These are phyloP conservation scores for Ogataea pilisensis DNA, from an alignment of 805 yeast species.

Conservation along the genomic window DNA sequence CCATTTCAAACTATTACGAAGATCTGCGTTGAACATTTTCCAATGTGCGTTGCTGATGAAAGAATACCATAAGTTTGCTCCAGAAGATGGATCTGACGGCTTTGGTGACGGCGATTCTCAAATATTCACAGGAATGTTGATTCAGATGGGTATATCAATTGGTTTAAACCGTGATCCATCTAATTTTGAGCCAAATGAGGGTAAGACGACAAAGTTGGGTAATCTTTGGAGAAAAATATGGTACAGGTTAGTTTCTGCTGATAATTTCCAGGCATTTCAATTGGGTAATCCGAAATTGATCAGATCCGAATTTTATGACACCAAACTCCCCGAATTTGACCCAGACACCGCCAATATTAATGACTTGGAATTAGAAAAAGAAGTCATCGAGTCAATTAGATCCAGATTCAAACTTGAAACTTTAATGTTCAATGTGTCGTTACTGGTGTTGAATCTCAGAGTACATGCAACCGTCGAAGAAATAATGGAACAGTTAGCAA, in stretches of 20 bases:
- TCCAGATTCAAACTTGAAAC: conserved; percentile 30
- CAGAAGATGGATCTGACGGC: conserved; percentile 52
- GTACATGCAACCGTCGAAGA: conserved; percentile 34
- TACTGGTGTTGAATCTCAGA: conserved; percentile 37
- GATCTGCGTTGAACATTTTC: conserved; percentile 46
- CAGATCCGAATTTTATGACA: conserved; percentile 42
- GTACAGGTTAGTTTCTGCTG: conserved; percentile 46
- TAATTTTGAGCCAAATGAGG: conserved; percentile 31
- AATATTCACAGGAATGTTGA: conserved; percentile 49
- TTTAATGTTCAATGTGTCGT: conserved; percentile 32
- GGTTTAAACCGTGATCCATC: conserved; percentile 70
- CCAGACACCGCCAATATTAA: conserved; percentile 32
- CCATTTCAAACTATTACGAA: conserved; percentile 47
- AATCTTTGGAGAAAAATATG: conserved; percentile 57
- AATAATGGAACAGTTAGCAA: conserved; percentile 32
- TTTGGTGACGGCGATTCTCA: conserved; percentile 57
- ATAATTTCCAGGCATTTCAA: conserved; percentile 40
- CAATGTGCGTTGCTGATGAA: conserved; percentile 52
- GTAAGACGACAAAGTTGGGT: conserved; percentile 22
- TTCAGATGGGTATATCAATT: conserved; percentile 64
- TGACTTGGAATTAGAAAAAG: conserved; percentile 39
- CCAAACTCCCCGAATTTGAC: conserved; percentile 43
- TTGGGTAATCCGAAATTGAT: conserved; percentile 46
- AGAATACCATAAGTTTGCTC: conserved; percentile 45
- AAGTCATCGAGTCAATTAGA: conserved; percentile 32